Evolutionary conservation across 192 early-diverging fungal genomes (phyloP).

Genomic region (Entophlyctis luteolus): DNA sequence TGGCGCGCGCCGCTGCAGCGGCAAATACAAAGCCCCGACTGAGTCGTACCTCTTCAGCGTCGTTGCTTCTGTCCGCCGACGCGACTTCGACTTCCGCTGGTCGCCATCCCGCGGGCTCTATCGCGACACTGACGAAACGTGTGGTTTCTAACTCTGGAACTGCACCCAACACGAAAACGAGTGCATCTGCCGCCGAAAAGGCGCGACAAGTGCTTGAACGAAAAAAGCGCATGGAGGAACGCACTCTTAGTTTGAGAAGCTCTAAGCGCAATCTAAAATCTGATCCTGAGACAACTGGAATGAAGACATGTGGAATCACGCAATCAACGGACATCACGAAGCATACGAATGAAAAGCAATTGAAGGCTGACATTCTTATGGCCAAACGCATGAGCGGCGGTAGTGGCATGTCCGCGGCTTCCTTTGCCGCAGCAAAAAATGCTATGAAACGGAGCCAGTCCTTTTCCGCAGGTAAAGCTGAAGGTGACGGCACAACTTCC

Average conservation of each 20-base stretch:
- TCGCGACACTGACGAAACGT: too few species aligned
- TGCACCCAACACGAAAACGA: constrained; percentile 8
- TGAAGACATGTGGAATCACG: not conserved
- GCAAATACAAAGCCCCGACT: too few species aligned
- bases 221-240: too few species aligned
- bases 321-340: not conserved
- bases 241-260: too few species aligned
- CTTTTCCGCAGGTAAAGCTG: not conserved
- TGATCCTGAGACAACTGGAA: not conserved
- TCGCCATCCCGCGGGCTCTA: too few species aligned
- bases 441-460: not conserved
- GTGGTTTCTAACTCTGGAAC: too few species aligned
- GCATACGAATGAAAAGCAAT: not conserved
- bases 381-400: constrained; percentile 18
- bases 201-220: not conserved
- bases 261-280: too few species aligned
- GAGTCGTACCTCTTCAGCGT: too few species aligned
- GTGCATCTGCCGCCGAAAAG: not conserved
- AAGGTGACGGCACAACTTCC: not conserved
- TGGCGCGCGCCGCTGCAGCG: too few species aligned
- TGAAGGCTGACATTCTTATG: constrained; percentile 6
- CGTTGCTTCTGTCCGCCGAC: too few species aligned
- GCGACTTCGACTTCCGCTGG: too few species aligned
- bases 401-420: not conserved
- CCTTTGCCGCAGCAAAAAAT: not conserved